These are phyloP conservation scores for Miscanthus lutarioriparius DNA, from an alignment of 176 grass and related monocot genomes.

Conservation along the genomic window DNA sequence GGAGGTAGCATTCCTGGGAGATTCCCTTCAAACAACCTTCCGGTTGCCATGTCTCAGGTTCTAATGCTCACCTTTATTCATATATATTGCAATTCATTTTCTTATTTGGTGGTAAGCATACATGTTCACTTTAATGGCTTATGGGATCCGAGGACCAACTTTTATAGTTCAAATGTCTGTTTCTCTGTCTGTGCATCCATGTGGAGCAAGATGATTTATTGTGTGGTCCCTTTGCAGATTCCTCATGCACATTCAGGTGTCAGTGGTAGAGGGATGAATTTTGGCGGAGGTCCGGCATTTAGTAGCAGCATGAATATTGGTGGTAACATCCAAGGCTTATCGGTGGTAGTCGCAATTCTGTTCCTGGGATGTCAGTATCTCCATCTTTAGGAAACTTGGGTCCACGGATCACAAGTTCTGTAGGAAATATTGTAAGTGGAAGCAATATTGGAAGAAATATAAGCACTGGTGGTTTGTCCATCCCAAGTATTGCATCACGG, in stretches of 20 bases:
- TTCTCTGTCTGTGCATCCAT: background rate
- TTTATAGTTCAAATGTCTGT: slow-evolving; percentile 23
- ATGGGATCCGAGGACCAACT: slow-evolving; percentile 22
- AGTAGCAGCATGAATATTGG: slow-evolving; percentile 79
- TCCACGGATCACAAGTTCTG: slow-evolving; percentile 64
- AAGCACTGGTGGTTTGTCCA: slow-evolving; percentile 65
- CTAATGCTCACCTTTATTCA: slow-evolving; percentile 26
- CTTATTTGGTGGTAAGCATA: slow-evolving; percentile 1
- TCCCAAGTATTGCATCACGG: slow-evolving; percentile 65
- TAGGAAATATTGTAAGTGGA: slow-evolving; percentile 78
- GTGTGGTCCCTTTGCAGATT: slow-evolving; percentile 58
- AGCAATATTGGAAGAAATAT: slow-evolving; percentile 92
- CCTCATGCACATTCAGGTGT: slow-evolving; percentile 82
- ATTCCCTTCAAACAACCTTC: slow-evolving; percentile 85
- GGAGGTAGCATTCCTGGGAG: slow-evolving; percentile 83
- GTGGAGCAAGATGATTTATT: slow-evolving; percentile 25
- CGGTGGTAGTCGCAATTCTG: slow-evolving; percentile 70
- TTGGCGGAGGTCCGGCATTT: slow-evolving; percentile 73
- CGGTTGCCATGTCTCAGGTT: slow-evolving; percentile 93
- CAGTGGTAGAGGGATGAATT: slow-evolving; percentile 71
- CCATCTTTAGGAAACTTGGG: slow-evolving; percentile 78
- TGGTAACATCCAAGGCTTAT: slow-evolving; percentile 79
- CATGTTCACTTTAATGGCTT: background rate
- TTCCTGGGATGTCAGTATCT: slow-evolving; percentile 75
- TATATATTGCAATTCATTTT: slow-evolving; percentile 7